Conservation (phyloP, 169 alveolate genomes). For the Perkinsus olseni region DNA sequence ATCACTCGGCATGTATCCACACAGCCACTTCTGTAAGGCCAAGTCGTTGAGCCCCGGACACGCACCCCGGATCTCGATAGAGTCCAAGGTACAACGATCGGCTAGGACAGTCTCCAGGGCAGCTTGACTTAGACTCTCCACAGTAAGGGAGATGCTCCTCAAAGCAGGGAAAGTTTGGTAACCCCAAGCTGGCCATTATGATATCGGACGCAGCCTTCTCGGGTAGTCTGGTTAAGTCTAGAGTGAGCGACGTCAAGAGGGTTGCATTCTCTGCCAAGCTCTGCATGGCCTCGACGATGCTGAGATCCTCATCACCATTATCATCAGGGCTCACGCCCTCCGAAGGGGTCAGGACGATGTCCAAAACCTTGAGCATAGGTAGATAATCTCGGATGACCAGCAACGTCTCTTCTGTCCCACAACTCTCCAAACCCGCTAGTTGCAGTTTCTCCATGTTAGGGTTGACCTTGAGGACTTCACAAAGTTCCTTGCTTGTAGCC, state of each 20-base stretch:
- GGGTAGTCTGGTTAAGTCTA: background rate
- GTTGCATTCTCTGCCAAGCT: background rate
- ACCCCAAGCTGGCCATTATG: background rate
- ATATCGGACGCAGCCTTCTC: background rate
- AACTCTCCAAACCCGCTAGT: background rate
- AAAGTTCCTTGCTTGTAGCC: background rate
- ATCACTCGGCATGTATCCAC: background rate
- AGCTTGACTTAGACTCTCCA: background rate
- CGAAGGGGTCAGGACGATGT: background rate
- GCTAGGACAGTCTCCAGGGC: background rate
- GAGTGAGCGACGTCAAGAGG: background rate
- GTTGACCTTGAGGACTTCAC: background rate
- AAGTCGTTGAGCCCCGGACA: background rate
- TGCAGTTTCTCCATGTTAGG: background rate
- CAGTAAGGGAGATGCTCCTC: background rate
- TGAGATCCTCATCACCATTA: background rate
- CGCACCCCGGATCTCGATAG: background rate
- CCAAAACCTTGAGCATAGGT: background rate
- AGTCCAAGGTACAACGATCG: background rate
- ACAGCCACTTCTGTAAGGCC: background rate
- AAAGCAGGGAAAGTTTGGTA: background rate
- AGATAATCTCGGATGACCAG: background rate
- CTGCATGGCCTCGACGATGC: background rate
- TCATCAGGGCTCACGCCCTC: background rate
- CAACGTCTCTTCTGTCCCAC: background rate